Percentiles rank a stretch among this genome's conserved stretches.
Conservation (phyloP, 352 stramenopile species). For the Phytophthora crassamura region DNA sequence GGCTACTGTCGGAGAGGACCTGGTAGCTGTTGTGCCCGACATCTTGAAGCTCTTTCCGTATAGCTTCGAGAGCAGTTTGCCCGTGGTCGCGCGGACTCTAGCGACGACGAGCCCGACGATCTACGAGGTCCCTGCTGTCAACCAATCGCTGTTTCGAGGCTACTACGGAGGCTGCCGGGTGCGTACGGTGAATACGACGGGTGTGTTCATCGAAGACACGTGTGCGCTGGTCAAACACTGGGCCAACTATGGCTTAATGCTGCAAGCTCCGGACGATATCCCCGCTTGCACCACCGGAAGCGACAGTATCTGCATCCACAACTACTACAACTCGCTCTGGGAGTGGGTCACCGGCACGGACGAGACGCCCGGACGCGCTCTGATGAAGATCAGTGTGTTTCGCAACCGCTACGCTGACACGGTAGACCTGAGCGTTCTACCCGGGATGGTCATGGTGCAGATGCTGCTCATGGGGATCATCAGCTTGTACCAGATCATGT, state of each 20-base stretch:
- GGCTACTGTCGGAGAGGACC: constrained; percentile 19
- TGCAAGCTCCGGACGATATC: constrained; percentile 26
- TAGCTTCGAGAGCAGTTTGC: constrained; percentile 31
- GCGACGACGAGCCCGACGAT: constrained; percentile 21
- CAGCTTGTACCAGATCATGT: constrained; percentile 29
- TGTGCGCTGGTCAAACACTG: constrained; percentile 20
- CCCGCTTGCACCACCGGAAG: constrained; percentile 6
- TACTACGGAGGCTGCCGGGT: constrained; percentile 35
- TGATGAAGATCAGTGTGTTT: constrained; percentile 28
- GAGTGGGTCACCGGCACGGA: constrained; percentile 13
- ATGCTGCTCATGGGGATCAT: constrained; percentile 33
- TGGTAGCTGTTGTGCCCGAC: constrained; percentile 31
- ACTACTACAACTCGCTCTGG: constrained; percentile 24
- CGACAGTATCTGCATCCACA: constrained; percentile 11
- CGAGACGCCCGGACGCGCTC: not conserved
- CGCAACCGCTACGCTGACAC: constrained; percentile 19
- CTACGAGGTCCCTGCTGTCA: constrained; percentile 25
- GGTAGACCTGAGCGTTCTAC: constrained; percentile 18
- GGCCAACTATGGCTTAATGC: constrained; percentile 33
- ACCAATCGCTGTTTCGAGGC: constrained; percentile 30
- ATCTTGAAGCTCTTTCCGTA: constrained; percentile 35
- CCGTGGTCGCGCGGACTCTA: constrained; percentile 8
- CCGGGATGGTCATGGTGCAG: constrained; percentile 21
- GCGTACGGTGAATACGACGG: constrained; percentile 25
- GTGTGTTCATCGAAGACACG: constrained; percentile 30